Conservation (phyloP, 2,329 filamentous ascomycete genomes). For the Ascochyta viciae-villosae region DNA sequence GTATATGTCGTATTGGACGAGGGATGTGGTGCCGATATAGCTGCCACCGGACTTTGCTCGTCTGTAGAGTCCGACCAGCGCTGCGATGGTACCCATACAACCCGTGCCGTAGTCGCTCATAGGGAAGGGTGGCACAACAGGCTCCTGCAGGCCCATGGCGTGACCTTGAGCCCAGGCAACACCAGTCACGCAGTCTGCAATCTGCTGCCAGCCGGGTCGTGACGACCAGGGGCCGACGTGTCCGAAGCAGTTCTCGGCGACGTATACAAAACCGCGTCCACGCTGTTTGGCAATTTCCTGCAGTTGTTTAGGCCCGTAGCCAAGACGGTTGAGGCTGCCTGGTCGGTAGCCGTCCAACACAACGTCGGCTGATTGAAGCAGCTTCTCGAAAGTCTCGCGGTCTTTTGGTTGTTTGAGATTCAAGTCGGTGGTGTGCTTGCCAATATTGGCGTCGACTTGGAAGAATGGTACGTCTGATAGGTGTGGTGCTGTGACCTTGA, state of each 20-base stretch:
- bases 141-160: conserved; percentile 67
- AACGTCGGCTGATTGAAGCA: conserved; percentile 69
- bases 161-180: conserved; percentile 68
- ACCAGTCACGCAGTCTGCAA: conserved; percentile 70
- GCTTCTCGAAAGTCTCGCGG: conserved; percentile 62
- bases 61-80: conserved; percentile 68
- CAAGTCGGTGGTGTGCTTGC: conserved; percentile 71
- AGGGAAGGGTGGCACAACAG: conserved; percentile 69
- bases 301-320: conserved; percentile 66
- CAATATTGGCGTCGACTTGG: conserved; percentile 75
- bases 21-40: conserved; percentile 68
- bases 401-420: conserved; percentile 66
- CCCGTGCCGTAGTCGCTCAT: conserved; percentile 72
- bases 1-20: conserved; percentile 73
- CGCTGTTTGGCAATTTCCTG: conserved; percentile 60
- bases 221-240: conserved; percentile 68
- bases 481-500: conserved; percentile 72
- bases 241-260: conserved; percentile 76
- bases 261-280: conserved; percentile 70
- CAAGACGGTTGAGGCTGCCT: conserved; percentile 67
- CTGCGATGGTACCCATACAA: conserved; percentile 73
- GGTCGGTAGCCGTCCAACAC: conserved; percentile 75
- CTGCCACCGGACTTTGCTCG: conserved; percentile 69
- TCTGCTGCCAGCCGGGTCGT: conserved; percentile 75
- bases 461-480: conserved; percentile 77